A percentile compares a stretch with the other conserved stretches of the same genome.
Evolutionary conservation across 1,284 basidiomycete species (phyloP).

Genomic region (Stereum hirsutum): DNA sequence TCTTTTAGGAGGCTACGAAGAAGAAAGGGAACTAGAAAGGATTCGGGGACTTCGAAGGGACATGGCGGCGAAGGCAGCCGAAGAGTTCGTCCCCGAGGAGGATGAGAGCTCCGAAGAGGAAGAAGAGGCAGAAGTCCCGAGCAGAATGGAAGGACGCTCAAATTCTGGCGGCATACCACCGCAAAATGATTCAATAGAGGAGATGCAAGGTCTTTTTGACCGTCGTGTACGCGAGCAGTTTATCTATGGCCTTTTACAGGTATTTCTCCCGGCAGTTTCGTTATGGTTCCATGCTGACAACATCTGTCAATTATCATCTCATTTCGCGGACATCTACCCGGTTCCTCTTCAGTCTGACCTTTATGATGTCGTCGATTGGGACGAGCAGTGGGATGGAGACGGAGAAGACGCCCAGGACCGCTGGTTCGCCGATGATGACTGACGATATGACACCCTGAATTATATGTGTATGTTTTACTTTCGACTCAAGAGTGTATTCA

Average conservation of each 20-base stretch:
- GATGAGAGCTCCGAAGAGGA: constrained; percentile 48
- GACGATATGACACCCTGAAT: too few relatives aligned
- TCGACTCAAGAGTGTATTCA: too few relatives aligned
- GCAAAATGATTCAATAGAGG: too few relatives aligned
- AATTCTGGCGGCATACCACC: constrained; percentile 16
- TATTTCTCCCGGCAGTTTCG: constrained; percentile 21
- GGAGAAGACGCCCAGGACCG: constrained; percentile 58
- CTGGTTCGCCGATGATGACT: constrained; percentile 76
- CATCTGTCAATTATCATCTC: too few relatives aligned
- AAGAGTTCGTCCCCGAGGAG: constrained; percentile 56
- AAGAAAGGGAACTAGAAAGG: constrained; percentile 61
- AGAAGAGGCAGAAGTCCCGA: constrained; percentile 23
- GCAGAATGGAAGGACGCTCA: constrained; percentile 23
- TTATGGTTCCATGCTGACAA: constrained; percentile 5
- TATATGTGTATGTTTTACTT: too few relatives aligned
- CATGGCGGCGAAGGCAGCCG: constrained; percentile 27
- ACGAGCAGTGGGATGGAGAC: constrained; percentile 56
- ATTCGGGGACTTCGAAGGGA: constrained; percentile 37
- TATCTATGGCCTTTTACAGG: constrained; percentile 70
- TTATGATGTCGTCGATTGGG: constrained; percentile 70
- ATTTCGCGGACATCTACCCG: too few relatives aligned
- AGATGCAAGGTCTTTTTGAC: constrained; percentile 41
- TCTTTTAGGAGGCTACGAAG: constrained; percentile 62
- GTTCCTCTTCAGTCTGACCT: constrained; percentile 41
- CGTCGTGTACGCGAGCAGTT: constrained; percentile 56